Base-by-base conservation (phyloP, 2,329 filamentous ascomycete species). In the Colletotrichum filicis region DNA sequence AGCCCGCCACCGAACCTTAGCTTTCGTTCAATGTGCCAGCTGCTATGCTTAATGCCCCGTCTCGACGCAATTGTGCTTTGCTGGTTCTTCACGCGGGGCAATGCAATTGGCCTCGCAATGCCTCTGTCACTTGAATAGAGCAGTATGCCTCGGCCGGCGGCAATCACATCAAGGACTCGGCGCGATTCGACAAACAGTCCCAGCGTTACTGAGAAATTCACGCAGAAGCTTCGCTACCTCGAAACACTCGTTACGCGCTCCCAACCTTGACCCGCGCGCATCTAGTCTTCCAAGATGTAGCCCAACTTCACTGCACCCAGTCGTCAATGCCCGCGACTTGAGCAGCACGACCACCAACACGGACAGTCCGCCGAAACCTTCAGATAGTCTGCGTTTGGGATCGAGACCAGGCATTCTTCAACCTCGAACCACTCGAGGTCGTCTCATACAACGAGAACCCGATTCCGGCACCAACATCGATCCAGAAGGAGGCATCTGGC, bases 61-160 rank as follows among this genome's bases (percentile, higher is more conserved):
- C 28, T 26, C n/a, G 8, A 32, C 49, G 61, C 19, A 62, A 42
- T 35, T 32, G 42, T 46, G 42, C 63, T 32, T 63, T 35, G 37
- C 16, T 53, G 64, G 32, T 59, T 74, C 35, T 66, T 46, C 55
- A 63, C 57, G 64, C 66, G 71, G 68, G 75, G 73, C 74, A 68
- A 75, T 74, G 72, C 71, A 67, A 74, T 71, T 73, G 72, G 76
- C 74, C 63, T 71, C 46, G 63, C 69, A 72, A 75, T 74, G 70
- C 66, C 68, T 75, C 46, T 72, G 75, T 60, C 59, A 75, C 73
- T 76, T 74, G 73, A 76, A 73, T 76, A 76, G 76, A 76, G 75
- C 75, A 76, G 75, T 74, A 74, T 73, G 72, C 68, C 60, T 68
- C n/a, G 37, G 57, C 62, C 60, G 53, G 24, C 66, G 69, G 59